Evolutionary conservation across 768 basidiomycete genomes (phyloP).

Genomic region (Lactarius psammicola): DNA sequence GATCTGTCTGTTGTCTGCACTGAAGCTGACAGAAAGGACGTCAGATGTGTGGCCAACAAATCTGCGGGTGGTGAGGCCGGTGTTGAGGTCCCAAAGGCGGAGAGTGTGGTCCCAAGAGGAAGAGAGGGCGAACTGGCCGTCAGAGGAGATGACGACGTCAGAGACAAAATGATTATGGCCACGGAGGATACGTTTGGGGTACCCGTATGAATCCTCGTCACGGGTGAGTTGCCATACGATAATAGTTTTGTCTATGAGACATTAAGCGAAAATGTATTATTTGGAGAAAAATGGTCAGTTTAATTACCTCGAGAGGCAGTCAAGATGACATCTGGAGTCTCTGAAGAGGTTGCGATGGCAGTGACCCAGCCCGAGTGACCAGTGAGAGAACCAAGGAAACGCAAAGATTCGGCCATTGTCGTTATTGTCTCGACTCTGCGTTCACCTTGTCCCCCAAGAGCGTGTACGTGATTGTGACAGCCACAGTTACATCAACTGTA

Average conservation of each 20-base stretch:
- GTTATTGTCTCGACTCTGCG: conserved; percentile 13
- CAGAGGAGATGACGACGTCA: conserved; percentile 97
- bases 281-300: conserved; percentile 14
- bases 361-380: conserved; percentile 99
- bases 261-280: conserved; percentile 28
- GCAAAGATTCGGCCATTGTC: conserved; percentile 29
- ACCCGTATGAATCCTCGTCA: conserved; percentile 87
- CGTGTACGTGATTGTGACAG: conserved; percentile 25
- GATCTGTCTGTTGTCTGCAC: conserved; percentile 99
- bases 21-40: conserved; percentile 98
- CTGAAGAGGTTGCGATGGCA: conserved; percentile 95
- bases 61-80: conserved; percentile 90
- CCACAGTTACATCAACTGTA: conserved; percentile 29
- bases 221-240: conserved; percentile 99
- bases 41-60: conserved; percentile 98
- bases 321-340: conserved; percentile 99
- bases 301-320: conserved; percentile 90
- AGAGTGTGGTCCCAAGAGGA: conserved; percentile 99
- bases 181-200: conserved; percentile 95
- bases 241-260: conserved; percentile 88
- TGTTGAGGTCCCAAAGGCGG: conserved; percentile 99
- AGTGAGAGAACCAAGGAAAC: conserved; percentile 75
- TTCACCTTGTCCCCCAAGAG: background rate
- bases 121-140: conserved; percentile 98
- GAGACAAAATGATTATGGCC: conserved; percentile 99